These are phyloP conservation scores for Penicillium riverlandense DNA, from an alignment of 495 filamentous ascomycete species.

Conservation along the genomic window DNA sequence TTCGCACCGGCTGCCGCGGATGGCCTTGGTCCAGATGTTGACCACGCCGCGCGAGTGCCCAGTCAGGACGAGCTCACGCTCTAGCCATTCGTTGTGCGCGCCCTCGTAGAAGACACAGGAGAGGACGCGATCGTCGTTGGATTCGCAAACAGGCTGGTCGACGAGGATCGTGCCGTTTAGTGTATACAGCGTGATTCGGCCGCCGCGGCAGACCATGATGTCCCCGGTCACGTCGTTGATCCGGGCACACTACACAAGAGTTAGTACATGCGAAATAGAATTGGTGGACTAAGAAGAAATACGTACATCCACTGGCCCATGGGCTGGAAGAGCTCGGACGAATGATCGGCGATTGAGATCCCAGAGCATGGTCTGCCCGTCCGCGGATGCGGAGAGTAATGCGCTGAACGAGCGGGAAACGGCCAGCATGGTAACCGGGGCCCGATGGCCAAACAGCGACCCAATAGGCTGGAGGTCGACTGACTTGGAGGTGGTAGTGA, in stretches of 20 bases:
- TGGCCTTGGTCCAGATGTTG: constrained; percentile 59
- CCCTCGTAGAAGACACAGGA: constrained; percentile 94
- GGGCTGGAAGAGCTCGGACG: constrained; percentile 61
- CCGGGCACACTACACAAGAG: constrained; percentile 56
- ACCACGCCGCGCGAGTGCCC: constrained; percentile 80
- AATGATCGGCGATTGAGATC: constrained; percentile 86
- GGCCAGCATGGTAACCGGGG: constrained; percentile 70
- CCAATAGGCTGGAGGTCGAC: constrained; percentile 77
- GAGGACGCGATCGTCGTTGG: constrained; percentile 63
- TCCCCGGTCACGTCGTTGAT: constrained; percentile 89
- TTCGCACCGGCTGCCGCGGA: constrained; percentile 46
- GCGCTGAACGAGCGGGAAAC: constrained; percentile 82
- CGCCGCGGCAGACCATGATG: constrained; percentile 74
- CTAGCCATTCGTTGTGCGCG: constrained; percentile 83
- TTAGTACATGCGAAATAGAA: constrained; percentile 3
- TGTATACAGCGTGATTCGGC: constrained; percentile 70
- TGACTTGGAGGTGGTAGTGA: constrained; percentile 53
- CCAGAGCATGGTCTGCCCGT: constrained; percentile 84
- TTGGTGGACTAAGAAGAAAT: background rate
- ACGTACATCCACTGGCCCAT: constrained; percentile 45
- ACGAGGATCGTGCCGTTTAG: constrained; percentile 80
- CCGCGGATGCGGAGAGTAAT: constrained; percentile 69
- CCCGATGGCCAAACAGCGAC: constrained; percentile 83
- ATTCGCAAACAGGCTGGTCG: constrained; percentile 69
- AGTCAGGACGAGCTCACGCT: constrained; percentile 79